These are phyloP conservation scores for Agrostemma githago DNA, from an alignment of 148 eudicot species.

Conservation along the genomic window DNA sequence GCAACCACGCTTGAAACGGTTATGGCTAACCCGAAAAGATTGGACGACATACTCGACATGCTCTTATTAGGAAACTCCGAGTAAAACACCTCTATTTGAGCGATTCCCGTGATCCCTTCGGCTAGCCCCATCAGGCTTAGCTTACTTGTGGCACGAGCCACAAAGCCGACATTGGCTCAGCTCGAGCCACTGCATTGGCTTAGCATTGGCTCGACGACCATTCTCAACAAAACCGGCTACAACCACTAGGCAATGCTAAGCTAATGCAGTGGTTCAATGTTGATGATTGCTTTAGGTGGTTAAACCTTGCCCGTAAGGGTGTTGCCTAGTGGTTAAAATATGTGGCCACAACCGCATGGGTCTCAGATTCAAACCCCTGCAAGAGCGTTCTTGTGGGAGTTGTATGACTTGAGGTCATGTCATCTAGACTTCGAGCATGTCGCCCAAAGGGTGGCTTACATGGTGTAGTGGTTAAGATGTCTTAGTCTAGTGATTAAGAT, in stretches of 20 bases:
- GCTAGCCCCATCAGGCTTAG: slow-evolving; percentile 22
- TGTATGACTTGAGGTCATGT: no score
- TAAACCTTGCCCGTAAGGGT: no score
- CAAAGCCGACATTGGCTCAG: background rate
- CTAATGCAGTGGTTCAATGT: no score
- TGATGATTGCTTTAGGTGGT: slow-evolving; percentile 15
- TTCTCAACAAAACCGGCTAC: slow-evolving; percentile 27
- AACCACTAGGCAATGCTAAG: no score
- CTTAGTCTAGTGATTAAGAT: no score
- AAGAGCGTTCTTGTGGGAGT: no score
- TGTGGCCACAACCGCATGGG: no score
- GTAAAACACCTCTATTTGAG: slow-evolving; percentile 29
- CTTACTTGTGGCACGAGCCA: slow-evolving; percentile 29
- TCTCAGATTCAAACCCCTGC: no score
- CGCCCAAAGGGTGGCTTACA: no score
- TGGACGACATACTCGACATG: slow-evolving; percentile 29
- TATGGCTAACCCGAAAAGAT: slow-evolving; percentile 2
- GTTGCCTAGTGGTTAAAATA: no score
- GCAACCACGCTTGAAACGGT: slow-evolving; percentile 18
- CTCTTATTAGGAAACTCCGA: slow-evolving; percentile 23
- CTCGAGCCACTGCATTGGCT: background rate
- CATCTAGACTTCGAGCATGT: no score
- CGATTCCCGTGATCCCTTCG: slow-evolving; percentile 10
- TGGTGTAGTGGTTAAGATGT: no score
- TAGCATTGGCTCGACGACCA: slow-evolving; percentile 20